Evolutionary conservation across 805 yeast species (phyloP), one percentile per base, ranked within the genome.

Genomic region (Metschnikowia chrysomelidarum): DNA sequence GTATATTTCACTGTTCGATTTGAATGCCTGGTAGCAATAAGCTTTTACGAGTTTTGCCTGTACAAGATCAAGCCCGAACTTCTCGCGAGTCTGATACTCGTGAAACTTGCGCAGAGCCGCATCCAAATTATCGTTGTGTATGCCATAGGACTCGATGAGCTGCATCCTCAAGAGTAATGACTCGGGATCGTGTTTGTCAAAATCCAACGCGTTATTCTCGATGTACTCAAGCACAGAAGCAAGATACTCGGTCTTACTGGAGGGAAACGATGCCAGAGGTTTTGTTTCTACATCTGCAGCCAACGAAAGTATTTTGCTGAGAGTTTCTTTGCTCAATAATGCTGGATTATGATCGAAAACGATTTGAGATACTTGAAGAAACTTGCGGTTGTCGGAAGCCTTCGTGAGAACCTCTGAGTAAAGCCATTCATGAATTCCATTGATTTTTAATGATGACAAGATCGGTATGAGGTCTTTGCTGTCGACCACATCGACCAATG

Each of bases 41-140:
- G 63, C 56, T 32, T 66, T 61, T 17, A 71, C 61, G 38, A 72
- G 45, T 21, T 65, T 62, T 21, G 59, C 54, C 54, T 67, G 74
- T 10, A 72, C 54, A 8, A 59, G 51, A 13, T 68, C 72, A 10
- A 69, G 45, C 10, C 72, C 69, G 30, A 51, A 57, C 35, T 63
- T 60, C 30, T 60, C 68, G 16, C 58, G 62, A 12, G 55, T 47
- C 44, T 63, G 64, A 49, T 65, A 71, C 19, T 50, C 47, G 40
- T 71, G 69, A 40, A 57, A 72, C 30, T 64, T 59, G 27, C 61
- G 58, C 31, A 68, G 46, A 7, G 67, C 60, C 7, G 45, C 41
- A 7, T 59, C 52, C 8, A 67, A 43, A 29, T 64, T 53, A 21
- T 48, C 45, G 9, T 44, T 35, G 36, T 56, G 51, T 33, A 70